phyloP scores from a whole-genome alignment of 2,329 filamentous ascomycete species.

The Exophiala alcalophila region DNA sequence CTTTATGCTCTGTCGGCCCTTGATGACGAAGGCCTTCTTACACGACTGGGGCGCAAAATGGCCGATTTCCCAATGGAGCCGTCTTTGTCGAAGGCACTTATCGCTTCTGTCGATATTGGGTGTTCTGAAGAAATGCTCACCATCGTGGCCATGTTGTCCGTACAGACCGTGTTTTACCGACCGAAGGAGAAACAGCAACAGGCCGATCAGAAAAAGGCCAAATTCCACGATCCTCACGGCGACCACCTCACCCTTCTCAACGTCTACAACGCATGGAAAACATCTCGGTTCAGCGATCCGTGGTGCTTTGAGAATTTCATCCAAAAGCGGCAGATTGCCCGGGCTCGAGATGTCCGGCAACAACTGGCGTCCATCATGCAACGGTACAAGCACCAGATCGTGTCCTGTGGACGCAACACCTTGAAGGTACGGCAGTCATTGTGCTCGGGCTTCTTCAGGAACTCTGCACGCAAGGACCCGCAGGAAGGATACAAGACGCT shows the following conservation, averaged over 20 bases:
- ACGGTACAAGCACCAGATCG: conserved; percentile 76
- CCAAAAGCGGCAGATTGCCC: conserved; percentile 81
- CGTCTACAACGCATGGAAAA: conserved; percentile 96
- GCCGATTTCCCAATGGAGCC: conserved; percentile 99
- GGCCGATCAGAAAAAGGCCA: conserved; percentile 95
- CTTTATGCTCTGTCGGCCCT: conserved; percentile 87
- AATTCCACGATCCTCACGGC: conserved; percentile 92
- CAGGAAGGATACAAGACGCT: conserved; percentile 97
- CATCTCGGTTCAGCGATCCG: conserved; percentile 72
- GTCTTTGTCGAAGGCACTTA: conserved; percentile 82
- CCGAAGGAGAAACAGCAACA: conserved; percentile 96
- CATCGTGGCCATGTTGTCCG: conserved; percentile 91
- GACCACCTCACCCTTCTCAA: conserved; percentile 95
- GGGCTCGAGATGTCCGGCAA: conserved; percentile 86
- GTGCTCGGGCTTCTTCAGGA: conserved; percentile 93
- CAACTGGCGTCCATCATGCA: conserved; percentile 94
- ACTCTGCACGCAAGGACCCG: conserved; percentile 89
- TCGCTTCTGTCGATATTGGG: conserved; percentile 78
- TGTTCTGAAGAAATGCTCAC: conserved; percentile 93
- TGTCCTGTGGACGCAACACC: conserved; percentile 84
- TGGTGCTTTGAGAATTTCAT: conserved; percentile 99
- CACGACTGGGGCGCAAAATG: conserved; percentile 91
- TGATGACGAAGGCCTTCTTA: conserved; percentile 92
- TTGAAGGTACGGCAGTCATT: conserved; percentile 83
- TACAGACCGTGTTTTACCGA: conserved; percentile 84